phyloP scores from a whole-genome alignment of 495 filamentous ascomycete genomes.

The Xylona heveae region DNA sequence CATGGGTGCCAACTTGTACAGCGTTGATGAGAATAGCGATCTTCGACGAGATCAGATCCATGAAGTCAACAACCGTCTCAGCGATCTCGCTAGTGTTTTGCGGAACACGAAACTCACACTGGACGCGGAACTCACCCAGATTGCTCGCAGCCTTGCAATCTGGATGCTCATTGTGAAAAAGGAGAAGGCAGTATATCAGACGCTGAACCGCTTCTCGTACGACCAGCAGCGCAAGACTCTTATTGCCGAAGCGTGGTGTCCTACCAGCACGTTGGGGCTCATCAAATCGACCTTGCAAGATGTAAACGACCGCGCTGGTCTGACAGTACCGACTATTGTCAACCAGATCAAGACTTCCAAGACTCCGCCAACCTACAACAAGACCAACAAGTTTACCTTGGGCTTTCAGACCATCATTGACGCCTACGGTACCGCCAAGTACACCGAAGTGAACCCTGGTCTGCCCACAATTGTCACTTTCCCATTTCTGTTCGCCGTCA shows the following conservation, averaged over 20 bases:
- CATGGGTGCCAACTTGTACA: conserved; percentile 83
- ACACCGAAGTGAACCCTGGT: conserved; percentile 91
- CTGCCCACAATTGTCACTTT: conserved; percentile 90
- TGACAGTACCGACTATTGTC: conserved; percentile 91
- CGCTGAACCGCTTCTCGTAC: conserved; percentile 89
- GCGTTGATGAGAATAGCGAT: conserved; percentile 91
- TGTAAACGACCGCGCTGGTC: conserved; percentile 83
- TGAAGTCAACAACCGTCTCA: conserved; percentile 82
- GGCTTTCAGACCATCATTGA: conserved; percentile 98
- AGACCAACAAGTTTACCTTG: conserved; percentile 94
- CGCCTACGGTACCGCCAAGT: conserved; percentile 92
- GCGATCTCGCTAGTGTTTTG: conserved; percentile 76
- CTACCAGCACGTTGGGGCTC: conserved; percentile 68
- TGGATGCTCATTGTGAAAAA: conserved; percentile 97
- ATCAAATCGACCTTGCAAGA: conserved; percentile 95
- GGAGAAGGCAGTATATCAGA: conserved; percentile 96
- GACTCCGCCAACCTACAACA: conserved; percentile 87
- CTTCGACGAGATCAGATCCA: conserved; percentile 84
- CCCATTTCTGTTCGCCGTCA: conserved; percentile 95
- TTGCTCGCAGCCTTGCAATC: conserved; percentile 67
- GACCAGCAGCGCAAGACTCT: conserved; percentile 88
- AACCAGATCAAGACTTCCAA: conserved; percentile 92
- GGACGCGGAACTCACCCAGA: conserved; percentile 80
- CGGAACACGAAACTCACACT: conserved; percentile 92
- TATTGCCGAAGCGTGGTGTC: conserved; percentile 95